Conservation (phyloP, 176 grass and related monocot genomes). For the barley (Hordeum vulgare) region MorexV3_pseudomolecules_assembly NC_058523.1:436773351-436773850, state of each 20-base stretch:
- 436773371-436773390: slow-evolving; percentile 87
- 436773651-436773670: neutral
- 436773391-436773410: slow-evolving; percentile 57
- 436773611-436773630: slow-evolving; percentile 45
- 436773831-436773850: slow-evolving; percentile 87
- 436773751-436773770: neutral
- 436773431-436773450: slow-evolving; percentile 79
- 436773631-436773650: neutral
- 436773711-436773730: neutral
- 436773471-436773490: slow-evolving; percentile 48
- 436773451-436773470: slow-evolving; percentile 69
- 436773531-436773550: slow-evolving; percentile 15
- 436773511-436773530: slow-evolving; percentile 16
- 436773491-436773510: slow-evolving; percentile 35
- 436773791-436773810: neutral
- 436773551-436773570: slow-evolving; percentile 70
- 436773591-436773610: slow-evolving; percentile 48
- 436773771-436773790: neutral
- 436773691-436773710: neutral
- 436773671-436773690: neutral
- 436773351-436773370: slow-evolving; percentile 72
- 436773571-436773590: slow-evolving; percentile 60
- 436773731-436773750: slow-evolving; percentile 7
- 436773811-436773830: slow-evolving; percentile 6
- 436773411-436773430: slow-evolving; percentile 65